Evolutionary conservation across 352 stramenopile genomes (phyloP).

Genomic region (Phytophthora hybrid): DNA sequence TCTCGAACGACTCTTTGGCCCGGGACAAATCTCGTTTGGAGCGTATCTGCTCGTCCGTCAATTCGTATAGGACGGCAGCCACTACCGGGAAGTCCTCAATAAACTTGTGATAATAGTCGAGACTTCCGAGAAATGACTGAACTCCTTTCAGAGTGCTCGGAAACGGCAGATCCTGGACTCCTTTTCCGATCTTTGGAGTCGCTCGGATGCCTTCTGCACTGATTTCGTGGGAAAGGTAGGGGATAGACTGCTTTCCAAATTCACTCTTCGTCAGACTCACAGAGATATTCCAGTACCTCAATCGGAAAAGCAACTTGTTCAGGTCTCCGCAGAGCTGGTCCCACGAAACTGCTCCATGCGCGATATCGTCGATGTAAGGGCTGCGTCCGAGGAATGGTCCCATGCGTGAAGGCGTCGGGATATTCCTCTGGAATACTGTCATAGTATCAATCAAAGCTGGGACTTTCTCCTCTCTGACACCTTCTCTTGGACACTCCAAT

Average conservation of each 20-base stretch:
- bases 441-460: not conserved
- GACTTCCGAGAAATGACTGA: too few relatives aligned
- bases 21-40: too few relatives aligned
- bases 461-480: not conserved
- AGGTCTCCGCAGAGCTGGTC: not conserved
- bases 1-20: too few relatives aligned
- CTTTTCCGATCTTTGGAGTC: too few relatives aligned
- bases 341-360: conserved; percentile 1
- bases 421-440: not conserved
- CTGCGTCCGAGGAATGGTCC: conserved; percentile 6
- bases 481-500: not conserved
- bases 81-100: too few relatives aligned
- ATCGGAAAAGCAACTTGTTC: not conserved
- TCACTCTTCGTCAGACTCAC: conserved; percentile 15
- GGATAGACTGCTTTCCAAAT: not conserved
- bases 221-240: too few relatives aligned
- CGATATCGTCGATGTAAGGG: conserved; percentile 16
- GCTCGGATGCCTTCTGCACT: too few relatives aligned
- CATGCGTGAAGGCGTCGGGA: not conserved
- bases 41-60: too few relatives aligned
- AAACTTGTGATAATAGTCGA: too few relatives aligned
- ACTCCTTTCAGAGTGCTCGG: too few relatives aligned
- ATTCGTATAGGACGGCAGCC: too few relatives aligned
- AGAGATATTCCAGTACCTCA: conserved; percentile 2
- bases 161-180: too few relatives aligned